Evolutionary conservation across 352 stramenopile species (phyloP), one percentile per base, ranked within the genome.

Genomic region (Globisporangium takayamanum): DNA sequence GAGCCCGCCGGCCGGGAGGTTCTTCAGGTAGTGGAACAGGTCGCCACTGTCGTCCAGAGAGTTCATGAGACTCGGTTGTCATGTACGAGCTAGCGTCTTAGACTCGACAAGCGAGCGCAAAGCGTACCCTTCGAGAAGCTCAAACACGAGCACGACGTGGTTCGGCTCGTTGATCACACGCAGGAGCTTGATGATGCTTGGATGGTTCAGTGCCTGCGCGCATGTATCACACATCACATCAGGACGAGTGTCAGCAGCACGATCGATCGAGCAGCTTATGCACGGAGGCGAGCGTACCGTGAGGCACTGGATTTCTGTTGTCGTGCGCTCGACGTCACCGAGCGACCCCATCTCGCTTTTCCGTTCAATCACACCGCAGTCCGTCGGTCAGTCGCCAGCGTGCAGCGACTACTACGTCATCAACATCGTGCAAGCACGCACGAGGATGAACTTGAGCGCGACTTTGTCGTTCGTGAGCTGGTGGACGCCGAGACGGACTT

Each of bases 321-420:
- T 93, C 11, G 85, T 93, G 51, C 84, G 73, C 66, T 95, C 83
- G n/a, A 90, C 84, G 33, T 91, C 87, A 42, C 78, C 84, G 36
- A 96, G 70, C n/a, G 80, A 91, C 7, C 78, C 76, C 73, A 96
- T 94, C 53, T 94, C 81, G 54, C 80, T 88, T 90, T 96, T 88
- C 76, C 85, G 22, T 28, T 1, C 2, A 25, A 16, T 5, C 20
- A 37, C 7, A 18, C 0, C 3, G 16, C 14, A 6, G 42, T 39
- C 1, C 57, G 50, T 16, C 18, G 39, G 25, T 18, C 30, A 57
- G 44, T 51, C 18, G 1, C 26, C 5, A 46, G 41, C 18, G 18
- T 14, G 7, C 15, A 46, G 26, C 52, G 25, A 15, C 44, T 33
- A n/a, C 26, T 22, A 16, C 18, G 33, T 12, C 25, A 44, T 28